Evolutionary conservation across 2,329 filamentous ascomycete genomes (phyloP), one percentile per base, ranked within the genome.

Genomic region (Phaeosphaeriaceae sp.): DNA sequence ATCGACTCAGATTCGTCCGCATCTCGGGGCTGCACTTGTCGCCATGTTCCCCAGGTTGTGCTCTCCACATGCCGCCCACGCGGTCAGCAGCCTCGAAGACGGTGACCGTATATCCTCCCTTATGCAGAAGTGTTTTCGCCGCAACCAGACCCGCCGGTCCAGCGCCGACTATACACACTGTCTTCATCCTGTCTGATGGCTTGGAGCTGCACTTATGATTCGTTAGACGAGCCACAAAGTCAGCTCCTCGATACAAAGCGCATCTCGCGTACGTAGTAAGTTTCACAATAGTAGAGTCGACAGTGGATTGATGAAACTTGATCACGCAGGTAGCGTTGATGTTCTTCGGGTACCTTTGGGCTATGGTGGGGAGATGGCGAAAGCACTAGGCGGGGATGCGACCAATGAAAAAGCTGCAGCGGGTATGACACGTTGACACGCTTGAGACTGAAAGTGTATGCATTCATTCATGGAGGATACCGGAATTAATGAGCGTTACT

Each of bases 41-140:
- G 17, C 80, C 82, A 13, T 77, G 75, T n/a, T 76, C 73, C 1
- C 80, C 78, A 44, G 71, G 68, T 17, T 70, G 64, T 13, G 75
- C 66, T 3, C 89, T 89, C 92, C 92, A 96, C n/a, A 95, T 84
- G 0, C 92, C 92, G 11, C 91, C 92, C 17, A 94, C 83, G 41
- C 85, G 83, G 33, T 82, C 70, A 48, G 88, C 84, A 17, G 84
- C 79, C 49, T 96, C 92, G 68, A 90, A 91, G 22, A 96, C 75
- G 2, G 86, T 89, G 48, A 94, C 88, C 5, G 82, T 79, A 78
- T 91, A 93, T 21, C 31, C 80, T 80, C 70, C 87, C 82, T 76
- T 88, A 82, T 60, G 70, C 9, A 92, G 82, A 25, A 95, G 81
- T 0, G 88, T 90, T 78, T 94, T 95, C 22, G 81, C 81, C 36